Evolutionary conservation across 257 asterid species (phyloP).

Genomic region (Gynochthodes officinalis): DNA sequence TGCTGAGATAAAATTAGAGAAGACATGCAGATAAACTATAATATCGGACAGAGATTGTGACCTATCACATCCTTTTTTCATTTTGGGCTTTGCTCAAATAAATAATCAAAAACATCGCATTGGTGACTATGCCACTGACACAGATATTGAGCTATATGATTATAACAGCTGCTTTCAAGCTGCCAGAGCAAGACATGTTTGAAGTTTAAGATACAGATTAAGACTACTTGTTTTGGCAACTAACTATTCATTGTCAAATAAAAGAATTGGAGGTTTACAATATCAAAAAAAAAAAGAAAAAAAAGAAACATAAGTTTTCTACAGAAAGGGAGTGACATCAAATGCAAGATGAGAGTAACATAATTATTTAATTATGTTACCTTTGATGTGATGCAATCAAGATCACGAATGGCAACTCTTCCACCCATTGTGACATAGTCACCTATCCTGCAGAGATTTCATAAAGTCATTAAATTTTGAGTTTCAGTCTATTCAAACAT

Average conservation of each 20-base stretch:
- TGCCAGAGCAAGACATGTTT: neutral
- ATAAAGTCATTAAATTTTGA: neutral
- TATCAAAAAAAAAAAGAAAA: no score
- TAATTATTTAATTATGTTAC: conserved; percentile 21
- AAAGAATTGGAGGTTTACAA: neutral
- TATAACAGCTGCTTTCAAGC: no score
- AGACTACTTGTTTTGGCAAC: conserved; percentile 2
- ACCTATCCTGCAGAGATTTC: conserved; percentile 52
- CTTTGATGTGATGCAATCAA: conserved; percentile 67
- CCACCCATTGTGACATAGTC: conserved; percentile 83
- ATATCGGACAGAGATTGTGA: neutral
- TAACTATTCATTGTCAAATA: neutral
- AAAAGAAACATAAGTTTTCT: neutral
- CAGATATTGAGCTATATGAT: neutral
- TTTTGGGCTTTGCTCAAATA: neutral
- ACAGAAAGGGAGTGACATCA: neutral
- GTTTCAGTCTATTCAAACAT: neutral
- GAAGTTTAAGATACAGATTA: neutral
- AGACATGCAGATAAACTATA: neutral
- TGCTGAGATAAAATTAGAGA: neutral
- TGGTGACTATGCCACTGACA: neutral
- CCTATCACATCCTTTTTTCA: neutral
- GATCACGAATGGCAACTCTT: conserved; percentile 73
- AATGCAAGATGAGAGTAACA: neutral
- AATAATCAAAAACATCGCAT: neutral